Evolutionary conservation across 2,329 filamentous ascomycete species (phyloP).

Genomic region (Cyphellophora europaea): DNA sequence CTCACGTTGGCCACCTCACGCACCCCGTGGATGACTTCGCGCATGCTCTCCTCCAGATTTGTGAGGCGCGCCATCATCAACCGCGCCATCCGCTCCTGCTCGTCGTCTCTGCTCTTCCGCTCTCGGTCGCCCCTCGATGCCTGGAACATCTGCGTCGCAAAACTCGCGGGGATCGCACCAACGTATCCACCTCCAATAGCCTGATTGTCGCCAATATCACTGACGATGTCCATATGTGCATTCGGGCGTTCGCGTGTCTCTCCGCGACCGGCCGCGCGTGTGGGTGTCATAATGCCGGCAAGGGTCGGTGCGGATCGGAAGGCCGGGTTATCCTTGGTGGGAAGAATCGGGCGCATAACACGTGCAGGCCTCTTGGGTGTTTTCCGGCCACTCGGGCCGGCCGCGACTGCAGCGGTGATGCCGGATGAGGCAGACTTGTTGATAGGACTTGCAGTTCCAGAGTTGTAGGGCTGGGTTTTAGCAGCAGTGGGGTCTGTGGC

Average conservation of each 20-base stretch:
- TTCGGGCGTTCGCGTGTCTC: too few relatives aligned
- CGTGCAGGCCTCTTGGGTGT: conserved; percentile 33
- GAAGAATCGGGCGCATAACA: conserved; percentile 48
- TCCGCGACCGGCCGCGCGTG: too few relatives aligned
- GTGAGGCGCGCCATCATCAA: conserved; percentile 87
- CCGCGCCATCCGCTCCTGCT: conserved; percentile 64
- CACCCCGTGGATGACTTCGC: conserved; percentile 76
- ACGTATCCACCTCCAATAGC: conserved; percentile 54
- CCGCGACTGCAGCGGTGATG: too few relatives aligned
- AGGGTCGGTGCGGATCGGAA: conserved; percentile 49
- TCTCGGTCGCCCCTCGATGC: conserved; percentile 42
- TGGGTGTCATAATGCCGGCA: too few relatives aligned
- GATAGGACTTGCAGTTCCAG: conserved; percentile 17
- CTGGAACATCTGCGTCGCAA: conserved; percentile 72
- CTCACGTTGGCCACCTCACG: conserved; percentile 40
- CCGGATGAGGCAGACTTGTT: conserved; percentile 10
- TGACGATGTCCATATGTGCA: conserved; percentile 65
- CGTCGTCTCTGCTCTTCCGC: conserved; percentile 23
- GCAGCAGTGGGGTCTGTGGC: conserved; percentile 23
- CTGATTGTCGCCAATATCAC: conserved; percentile 57
- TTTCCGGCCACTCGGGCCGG: conserved; percentile 25
- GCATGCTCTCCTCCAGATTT: conserved; percentile 81
- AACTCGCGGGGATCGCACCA: conserved; percentile 60
- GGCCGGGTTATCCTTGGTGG: conserved; percentile 34
- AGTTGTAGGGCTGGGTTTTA: not conserved